Evolutionary conservation across 2,329 filamentous ascomycete species (phyloP).

Genomic region (Microcera coccophila): DNA sequence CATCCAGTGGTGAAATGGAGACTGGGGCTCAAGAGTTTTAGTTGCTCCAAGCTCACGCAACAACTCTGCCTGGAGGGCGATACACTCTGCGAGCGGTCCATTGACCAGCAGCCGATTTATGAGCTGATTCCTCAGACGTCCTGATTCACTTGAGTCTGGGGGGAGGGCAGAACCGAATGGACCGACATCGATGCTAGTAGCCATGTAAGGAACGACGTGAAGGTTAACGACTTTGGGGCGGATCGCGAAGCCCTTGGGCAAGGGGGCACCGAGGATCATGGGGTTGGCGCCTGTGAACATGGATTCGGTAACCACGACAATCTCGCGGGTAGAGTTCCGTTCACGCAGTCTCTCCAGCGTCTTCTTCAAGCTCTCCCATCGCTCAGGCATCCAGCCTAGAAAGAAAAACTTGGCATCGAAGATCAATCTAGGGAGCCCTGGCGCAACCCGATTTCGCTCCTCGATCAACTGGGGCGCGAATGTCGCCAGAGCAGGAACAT

Average conservation of each 20-base stretch:
- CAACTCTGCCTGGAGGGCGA: conserved; percentile 22
- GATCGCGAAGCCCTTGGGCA: conserved; percentile 34
- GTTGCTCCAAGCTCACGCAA: conserved; percentile 30
- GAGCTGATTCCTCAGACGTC: conserved; percentile 31
- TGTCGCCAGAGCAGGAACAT: conserved; percentile 20
- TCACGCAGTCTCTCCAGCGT: conserved; percentile 34
- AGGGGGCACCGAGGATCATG: conserved; percentile 35
- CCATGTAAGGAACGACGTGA: conserved; percentile 35
- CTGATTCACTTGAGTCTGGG: conserved; percentile 35
- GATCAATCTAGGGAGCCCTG: conserved; percentile 26
- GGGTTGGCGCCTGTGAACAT: conserved; percentile 37
- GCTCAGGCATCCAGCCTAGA: conserved; percentile 27
- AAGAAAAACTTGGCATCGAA: conserved; percentile 28
- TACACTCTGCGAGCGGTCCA: conserved; percentile 20
- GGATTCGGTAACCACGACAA: conserved; percentile 43
- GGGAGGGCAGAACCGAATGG: conserved; percentile 38
- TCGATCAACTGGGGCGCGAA: conserved; percentile 17
- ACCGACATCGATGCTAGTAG: conserved; percentile 36
- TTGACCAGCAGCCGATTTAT: conserved; percentile 22
- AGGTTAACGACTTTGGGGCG: conserved; percentile 38
- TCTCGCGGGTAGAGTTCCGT: conserved; percentile 32
- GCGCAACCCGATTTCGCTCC: conserved; percentile 13
- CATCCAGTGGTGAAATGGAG: conserved; percentile 28
- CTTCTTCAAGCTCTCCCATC: conserved; percentile 31
- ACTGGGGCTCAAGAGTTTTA: conserved; percentile 8